A percentile compares a stretch with the other conserved stretches of the same genome.
phyloP scores from a whole-genome alignment of 805 yeast genomes.

The Nakazawaea wickerhamii region DNA sequence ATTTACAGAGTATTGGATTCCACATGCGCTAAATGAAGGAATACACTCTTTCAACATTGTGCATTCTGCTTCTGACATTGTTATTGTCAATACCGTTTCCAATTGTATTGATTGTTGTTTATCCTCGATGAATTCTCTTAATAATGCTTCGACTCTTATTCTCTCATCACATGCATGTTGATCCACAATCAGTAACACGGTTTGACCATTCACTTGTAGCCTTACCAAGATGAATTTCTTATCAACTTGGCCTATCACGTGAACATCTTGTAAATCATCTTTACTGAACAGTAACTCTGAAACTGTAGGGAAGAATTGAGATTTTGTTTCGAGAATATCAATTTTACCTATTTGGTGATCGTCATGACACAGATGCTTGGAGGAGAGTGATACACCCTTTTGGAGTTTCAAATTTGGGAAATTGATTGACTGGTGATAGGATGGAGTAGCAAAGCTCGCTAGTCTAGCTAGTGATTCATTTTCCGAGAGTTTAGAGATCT shows the following conservation, averaged over 20 bases:
- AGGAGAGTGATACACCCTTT: neutral
- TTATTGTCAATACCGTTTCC: constrained; percentile 15
- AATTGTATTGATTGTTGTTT: constrained; percentile 2
- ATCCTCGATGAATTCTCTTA: constrained; percentile 31
- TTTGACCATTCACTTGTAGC: constrained; percentile 5
- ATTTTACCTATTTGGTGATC: neutral
- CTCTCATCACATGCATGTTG: constrained; percentile 89
- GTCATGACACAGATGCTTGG: neutral
- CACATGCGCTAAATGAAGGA: constrained; percentile 37
- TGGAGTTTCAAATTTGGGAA: neutral
- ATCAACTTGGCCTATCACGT: constrained; percentile 55
- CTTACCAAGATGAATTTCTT: constrained; percentile 54
- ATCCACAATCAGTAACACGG: constrained; percentile 45
- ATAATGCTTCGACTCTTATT: constrained; percentile 48
- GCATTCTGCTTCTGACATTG: constrained; percentile 26
- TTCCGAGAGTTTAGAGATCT: constrained; percentile 1
- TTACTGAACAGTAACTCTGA: constrained; percentile 17
- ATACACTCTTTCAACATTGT: constrained; percentile 26
- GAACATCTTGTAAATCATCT: constrained; percentile 18
- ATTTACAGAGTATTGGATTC: constrained; percentile 24
- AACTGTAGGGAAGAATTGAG: constrained; percentile 11
- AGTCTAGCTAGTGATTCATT: constrained; percentile 6
- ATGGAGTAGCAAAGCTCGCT: neutral
- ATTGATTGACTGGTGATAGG: neutral
- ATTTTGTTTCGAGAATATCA: constrained; percentile 5